Evolutionary conservation across 2,329 filamentous ascomycete species (phyloP).

Genomic region (Meredithiella fracta): DNA sequence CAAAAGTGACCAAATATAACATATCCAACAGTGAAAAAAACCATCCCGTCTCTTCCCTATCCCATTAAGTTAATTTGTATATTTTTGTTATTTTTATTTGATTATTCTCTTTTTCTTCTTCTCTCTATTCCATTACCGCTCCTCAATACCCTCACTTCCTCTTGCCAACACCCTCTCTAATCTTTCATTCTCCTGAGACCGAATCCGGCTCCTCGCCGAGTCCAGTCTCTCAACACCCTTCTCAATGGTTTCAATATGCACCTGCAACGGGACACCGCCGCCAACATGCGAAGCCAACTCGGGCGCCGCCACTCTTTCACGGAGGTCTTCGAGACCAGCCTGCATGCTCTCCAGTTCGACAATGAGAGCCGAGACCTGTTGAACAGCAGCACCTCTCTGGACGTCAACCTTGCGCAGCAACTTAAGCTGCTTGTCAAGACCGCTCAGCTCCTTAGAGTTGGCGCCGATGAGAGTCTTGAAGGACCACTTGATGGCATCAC

Average conservation of each 20-base stretch:
- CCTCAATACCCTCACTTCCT: constrained; percentile 20
- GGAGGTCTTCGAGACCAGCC: constrained; percentile 51
- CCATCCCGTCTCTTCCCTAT: background rate
- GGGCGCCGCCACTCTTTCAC: constrained; percentile 52
- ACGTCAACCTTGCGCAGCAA: constrained; percentile 48
- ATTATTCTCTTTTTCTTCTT: background rate
- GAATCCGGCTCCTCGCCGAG: constrained; percentile 40
- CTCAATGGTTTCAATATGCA: constrained; percentile 62
- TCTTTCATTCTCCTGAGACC: constrained; percentile 41
- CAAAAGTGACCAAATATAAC: too few species aligned
- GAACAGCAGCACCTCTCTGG: constrained; percentile 49
- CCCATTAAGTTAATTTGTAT: background rate
- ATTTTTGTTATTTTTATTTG: background rate
- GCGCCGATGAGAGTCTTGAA: constrained; percentile 63
- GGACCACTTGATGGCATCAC: constrained; percentile 49
- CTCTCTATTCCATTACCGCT: background rate
- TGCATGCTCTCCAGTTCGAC: constrained; percentile 60
- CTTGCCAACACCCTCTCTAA: constrained; percentile 35
- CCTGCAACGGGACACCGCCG: constrained; percentile 41
- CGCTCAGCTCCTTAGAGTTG: constrained; percentile 43
- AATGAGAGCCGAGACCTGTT: constrained; percentile 52
- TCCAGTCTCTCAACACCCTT: constrained; percentile 57
- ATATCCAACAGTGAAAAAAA: too few species aligned
- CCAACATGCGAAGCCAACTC: constrained; percentile 38
- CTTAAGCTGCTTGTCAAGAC: constrained; percentile 44